A percentile compares a stretch with the other conserved stretches of the same genome.
These are phyloP conservation scores for Sesbania bispinosa DNA, from an alignment of 306 rosid species.

Conservation along the genomic window DNA sequence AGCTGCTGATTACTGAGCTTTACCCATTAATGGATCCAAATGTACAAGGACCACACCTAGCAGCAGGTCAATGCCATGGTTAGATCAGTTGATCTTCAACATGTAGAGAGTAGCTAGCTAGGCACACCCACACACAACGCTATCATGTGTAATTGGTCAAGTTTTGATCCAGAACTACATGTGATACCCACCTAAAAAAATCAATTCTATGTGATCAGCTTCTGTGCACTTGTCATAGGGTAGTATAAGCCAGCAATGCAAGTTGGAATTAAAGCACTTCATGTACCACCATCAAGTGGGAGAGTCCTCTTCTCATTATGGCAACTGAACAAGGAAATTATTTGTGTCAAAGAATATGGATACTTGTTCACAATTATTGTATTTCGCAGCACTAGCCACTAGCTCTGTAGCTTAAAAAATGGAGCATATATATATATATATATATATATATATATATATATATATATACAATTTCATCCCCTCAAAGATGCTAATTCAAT, in stretches of 20 bases:
- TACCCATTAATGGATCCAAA: conserved; percentile 3
- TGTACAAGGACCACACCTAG: conserved; percentile 30
- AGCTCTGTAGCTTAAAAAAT: background rate
- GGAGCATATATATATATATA: background rate
- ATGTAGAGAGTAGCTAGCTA: background rate
- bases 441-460: too few species aligned
- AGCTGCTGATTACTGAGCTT: too few species aligned
- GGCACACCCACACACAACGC: conserved; percentile 33
- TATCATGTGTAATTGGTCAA: conserved; percentile 23
- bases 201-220: conserved; percentile 27
- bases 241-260: conserved; percentile 17
- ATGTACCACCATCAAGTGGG: conserved; percentile 31
- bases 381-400: background rate
- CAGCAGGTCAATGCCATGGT: conserved; percentile 21
- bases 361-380: conserved; percentile 1
- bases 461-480: conserved; percentile 18
- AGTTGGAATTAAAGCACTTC: conserved; percentile 21
- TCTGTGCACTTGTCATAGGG: conserved; percentile 26
- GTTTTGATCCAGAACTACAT: conserved; percentile 27
- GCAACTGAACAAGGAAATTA: conserved; percentile 19
- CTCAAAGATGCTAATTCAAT: background rate
- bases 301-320: conserved; percentile 27
- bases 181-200: conserved; percentile 34
- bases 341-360: background rate
- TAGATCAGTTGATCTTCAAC: conserved; percentile 13